Evolutionary conservation across 257 asterid genomes (phyloP).

Genomic region (Anisodus tanguticus): DNA sequence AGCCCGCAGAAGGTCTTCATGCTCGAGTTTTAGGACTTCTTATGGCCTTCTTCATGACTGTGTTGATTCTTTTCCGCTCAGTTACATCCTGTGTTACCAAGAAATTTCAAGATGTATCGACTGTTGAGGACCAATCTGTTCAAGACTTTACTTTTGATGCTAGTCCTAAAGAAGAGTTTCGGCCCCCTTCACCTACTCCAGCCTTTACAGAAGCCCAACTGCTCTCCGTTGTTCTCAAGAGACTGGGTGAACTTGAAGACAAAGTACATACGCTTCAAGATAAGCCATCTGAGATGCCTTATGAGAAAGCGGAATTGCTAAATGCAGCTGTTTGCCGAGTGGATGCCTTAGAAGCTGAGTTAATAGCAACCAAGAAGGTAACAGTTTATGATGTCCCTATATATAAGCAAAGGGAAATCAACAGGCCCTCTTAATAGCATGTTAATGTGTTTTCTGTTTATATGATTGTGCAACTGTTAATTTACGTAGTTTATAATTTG

Average conservation of each 20-base stretch:
- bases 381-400: conserved; percentile 13
- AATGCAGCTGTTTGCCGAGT: conserved; percentile 98
- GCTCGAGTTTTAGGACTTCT: conserved; percentile 62
- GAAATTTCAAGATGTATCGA: conserved; percentile 56
- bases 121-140: conserved; percentile 43
- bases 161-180: conserved; percentile 63
- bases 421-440: background rate
- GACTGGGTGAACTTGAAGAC: conserved; percentile 88
- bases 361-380: conserved; percentile 97
- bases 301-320: conserved; percentile 86
- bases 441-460: background rate
- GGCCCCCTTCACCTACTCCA: conserved; percentile 84
- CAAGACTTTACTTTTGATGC: conserved; percentile 58
- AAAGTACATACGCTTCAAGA: conserved; percentile 74
- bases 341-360: conserved; percentile 96
- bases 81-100: conserved; percentile 51
- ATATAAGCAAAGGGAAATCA: background rate
- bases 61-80: conserved; percentile 63
- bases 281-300: conserved; percentile 95
- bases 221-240: conserved; percentile 72
- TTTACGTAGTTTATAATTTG: background rate
- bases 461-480: background rate
- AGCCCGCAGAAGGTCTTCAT: conserved; percentile 59
- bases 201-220: conserved; percentile 81
- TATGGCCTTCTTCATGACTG: conserved; percentile 73